Percentiles rank a stretch among this genome's conserved stretches.
Evolutionary conservation across 768 basidiomycete species (phyloP).

Genomic region (Agrocybe pediades): DNA sequence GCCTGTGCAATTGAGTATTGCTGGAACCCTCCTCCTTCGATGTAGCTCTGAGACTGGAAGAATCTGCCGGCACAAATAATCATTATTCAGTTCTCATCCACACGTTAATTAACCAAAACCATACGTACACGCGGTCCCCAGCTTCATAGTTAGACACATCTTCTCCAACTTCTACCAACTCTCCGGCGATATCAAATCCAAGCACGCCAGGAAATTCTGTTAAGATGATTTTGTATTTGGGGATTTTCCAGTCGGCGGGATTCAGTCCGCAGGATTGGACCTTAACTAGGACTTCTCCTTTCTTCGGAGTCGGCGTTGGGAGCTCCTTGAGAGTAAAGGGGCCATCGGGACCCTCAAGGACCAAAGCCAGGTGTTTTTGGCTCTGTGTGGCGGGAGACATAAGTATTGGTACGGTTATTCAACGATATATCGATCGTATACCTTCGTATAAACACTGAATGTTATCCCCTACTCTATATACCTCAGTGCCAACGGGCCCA

Average conservation of each 20-base stretch:
- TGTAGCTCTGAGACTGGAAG: slow-evolving; percentile 36
- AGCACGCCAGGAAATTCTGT: slow-evolving; percentile 46
- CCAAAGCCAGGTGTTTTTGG: too few relatives aligned
- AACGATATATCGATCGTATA: too few relatives aligned
- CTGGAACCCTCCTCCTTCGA: slow-evolving; percentile 43
- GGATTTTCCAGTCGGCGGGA: slow-evolving; percentile 56
- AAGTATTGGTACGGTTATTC: too few relatives aligned
- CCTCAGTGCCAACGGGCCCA: too few relatives aligned
- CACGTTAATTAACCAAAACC: not conserved
- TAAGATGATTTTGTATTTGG: slow-evolving; percentile 34
- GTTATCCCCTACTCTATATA: too few relatives aligned
- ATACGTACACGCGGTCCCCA: slow-evolving; percentile 51
- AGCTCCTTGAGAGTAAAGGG: too few relatives aligned
- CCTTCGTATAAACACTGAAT: too few relatives aligned
- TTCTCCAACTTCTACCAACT: slow-evolving; percentile 49
- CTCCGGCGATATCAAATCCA: slow-evolving; percentile 53
- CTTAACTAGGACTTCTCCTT: slow-evolving; percentile 48
- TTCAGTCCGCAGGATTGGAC: slow-evolving; percentile 50
- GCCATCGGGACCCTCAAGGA: too few relatives aligned
- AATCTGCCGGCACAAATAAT: slow-evolving; percentile 28
- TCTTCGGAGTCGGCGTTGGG: too few relatives aligned
- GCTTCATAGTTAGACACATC: slow-evolving; percentile 48
- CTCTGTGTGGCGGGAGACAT: too few relatives aligned
- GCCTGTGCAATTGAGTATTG: slow-evolving; percentile 43
- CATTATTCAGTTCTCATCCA: not conserved